Percentiles rank a stretch among this genome's conserved stretches.
Evolutionary conservation across 805 yeast species (phyloP).

Genomic region (Diddensiella caesifluorescens): DNA sequence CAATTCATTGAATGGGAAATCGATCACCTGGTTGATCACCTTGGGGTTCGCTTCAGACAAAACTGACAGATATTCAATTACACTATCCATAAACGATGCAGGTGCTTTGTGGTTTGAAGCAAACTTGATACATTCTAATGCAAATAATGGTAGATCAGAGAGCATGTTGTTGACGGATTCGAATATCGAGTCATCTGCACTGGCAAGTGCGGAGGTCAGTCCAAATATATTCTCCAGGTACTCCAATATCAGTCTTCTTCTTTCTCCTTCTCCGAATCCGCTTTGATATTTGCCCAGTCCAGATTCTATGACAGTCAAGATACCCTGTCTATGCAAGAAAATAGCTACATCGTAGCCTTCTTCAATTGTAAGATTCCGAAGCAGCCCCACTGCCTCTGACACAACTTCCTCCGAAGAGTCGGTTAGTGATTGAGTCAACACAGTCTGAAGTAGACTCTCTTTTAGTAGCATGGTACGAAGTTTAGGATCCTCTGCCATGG

Average conservation of each 20-base stretch:
- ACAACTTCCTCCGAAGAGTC: slow-evolving; percentile 72
- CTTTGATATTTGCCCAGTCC: slow-evolving; percentile 39
- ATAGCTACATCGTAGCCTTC: slow-evolving; percentile 82
- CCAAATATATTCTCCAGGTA: slow-evolving; percentile 70
- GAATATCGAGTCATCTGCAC: slow-evolving; percentile 59
- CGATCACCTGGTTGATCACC: slow-evolving; percentile 13
- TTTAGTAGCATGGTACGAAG: slow-evolving; percentile 61
- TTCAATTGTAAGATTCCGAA: slow-evolving; percentile 74
- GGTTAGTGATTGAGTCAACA: slow-evolving; percentile 58
- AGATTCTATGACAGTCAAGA: slow-evolving; percentile 57
- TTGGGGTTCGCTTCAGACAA: slow-evolving; percentile 28
- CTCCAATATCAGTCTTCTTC: slow-evolving; percentile 51
- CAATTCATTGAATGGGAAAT: slow-evolving; percentile 8
- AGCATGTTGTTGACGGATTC: slow-evolving; percentile 33
- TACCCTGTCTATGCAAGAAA: slow-evolving; percentile 69
- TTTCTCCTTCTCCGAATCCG: slow-evolving; percentile 29
- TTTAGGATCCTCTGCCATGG: slow-evolving; percentile 62
- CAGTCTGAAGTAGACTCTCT: slow-evolving; percentile 60
- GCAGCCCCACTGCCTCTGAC: slow-evolving; percentile 72
- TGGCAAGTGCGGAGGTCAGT: slow-evolving; percentile 58
- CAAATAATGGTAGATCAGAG: slow-evolving; percentile 21
- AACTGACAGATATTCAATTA: slow-evolving; percentile 30
- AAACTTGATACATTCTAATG: slow-evolving; percentile 12
- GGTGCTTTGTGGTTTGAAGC: slow-evolving; percentile 2
- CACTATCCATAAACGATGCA: slow-evolving; percentile 17